Evolutionary conservation across 306 rosid species (phyloP).

Genomic region (Rubus parviflorus): DNA sequence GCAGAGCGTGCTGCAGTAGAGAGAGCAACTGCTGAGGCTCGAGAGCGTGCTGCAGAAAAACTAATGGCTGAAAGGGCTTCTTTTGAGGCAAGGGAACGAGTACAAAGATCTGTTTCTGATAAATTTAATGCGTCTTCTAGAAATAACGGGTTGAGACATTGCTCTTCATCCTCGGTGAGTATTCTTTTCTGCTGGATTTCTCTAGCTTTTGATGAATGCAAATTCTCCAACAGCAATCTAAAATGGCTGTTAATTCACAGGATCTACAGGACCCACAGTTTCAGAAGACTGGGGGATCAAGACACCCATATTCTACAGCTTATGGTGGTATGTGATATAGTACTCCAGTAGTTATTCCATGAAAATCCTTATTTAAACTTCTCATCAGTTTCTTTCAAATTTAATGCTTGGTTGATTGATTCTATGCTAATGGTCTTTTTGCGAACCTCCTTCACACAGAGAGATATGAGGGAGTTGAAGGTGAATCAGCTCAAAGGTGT

Average conservation of each 20-base stretch:
- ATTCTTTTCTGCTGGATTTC: constrained; percentile 10
- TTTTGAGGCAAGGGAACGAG: constrained; percentile 60
- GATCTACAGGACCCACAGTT: constrained; percentile 55
- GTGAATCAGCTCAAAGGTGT: constrained; percentile 93
- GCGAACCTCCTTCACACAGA: constrained; percentile 52
- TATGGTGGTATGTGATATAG: constrained; percentile 56
- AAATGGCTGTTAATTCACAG: constrained; percentile 44
- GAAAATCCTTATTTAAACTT: constrained; percentile 7
- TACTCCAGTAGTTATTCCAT: constrained; percentile 18
- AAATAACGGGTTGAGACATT: constrained; percentile 55
- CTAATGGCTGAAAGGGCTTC: constrained; percentile 69
- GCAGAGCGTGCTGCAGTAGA: constrained; percentile 91
- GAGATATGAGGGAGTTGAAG: constrained; percentile 66
- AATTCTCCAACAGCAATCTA: constrained; percentile 16
- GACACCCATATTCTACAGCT: constrained; percentile 52
- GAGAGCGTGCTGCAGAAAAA: constrained; percentile 85
- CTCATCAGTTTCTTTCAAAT: constrained; percentile 8
- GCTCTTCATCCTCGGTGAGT: constrained; percentile 68
- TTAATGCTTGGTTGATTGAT: constrained; percentile 29
- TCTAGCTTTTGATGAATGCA: constrained; percentile 25
- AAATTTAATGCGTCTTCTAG: constrained; percentile 54
- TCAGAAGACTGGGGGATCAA: constrained; percentile 26
- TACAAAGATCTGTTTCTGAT: constrained; percentile 90
- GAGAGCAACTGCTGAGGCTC: constrained; percentile 90
- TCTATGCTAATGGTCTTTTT: constrained; percentile 27